phyloP scores from a whole-genome alignment of 495 filamentous ascomycete species.

The Talaromyces stipitatus region DNA sequence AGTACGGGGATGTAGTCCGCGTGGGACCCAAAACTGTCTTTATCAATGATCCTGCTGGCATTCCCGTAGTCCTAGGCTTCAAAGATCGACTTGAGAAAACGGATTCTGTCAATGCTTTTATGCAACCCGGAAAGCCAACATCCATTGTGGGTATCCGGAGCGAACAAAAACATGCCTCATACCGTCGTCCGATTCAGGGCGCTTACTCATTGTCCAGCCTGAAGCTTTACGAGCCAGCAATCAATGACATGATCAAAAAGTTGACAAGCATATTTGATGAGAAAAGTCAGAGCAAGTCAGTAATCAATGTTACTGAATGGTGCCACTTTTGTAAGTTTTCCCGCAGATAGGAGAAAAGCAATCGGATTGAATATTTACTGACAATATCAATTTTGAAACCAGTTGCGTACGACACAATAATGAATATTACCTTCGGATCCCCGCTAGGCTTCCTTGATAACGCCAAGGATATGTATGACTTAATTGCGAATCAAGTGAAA shows the following conservation, averaged over 20 bases:
- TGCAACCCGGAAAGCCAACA: not conserved
- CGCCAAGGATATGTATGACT: not conserved
- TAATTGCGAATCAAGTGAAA: not conserved
- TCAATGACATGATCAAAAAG: not conserved
- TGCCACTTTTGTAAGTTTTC: slow-evolving; percentile 1
- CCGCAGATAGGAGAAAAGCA: not conserved
- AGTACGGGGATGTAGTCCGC: slow-evolving; percentile 48
- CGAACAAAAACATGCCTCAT: not conserved
- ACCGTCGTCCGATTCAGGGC: not conserved
- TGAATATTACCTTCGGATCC: not conserved
- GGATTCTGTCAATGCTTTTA: not conserved
- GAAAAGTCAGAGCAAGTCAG: not conserved
- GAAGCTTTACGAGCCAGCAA: not conserved
- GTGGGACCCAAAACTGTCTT: slow-evolving; percentile 50
- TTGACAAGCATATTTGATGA: not conserved
- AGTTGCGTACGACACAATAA: not conserved
- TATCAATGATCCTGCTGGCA: slow-evolving; percentile 33
- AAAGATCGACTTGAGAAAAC: not conserved
- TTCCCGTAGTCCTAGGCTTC: slow-evolving; percentile 11
- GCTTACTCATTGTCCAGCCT: not conserved
- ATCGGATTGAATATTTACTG: not conserved
- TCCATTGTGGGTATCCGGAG: not conserved
- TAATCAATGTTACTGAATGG: not conserved
- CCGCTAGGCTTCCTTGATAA: not conserved
- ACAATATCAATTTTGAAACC: not conserved